These are phyloP conservation scores for Pythium apleroticum DNA, from an alignment of 352 stramenopile species.

Conservation along the genomic window DNA sequence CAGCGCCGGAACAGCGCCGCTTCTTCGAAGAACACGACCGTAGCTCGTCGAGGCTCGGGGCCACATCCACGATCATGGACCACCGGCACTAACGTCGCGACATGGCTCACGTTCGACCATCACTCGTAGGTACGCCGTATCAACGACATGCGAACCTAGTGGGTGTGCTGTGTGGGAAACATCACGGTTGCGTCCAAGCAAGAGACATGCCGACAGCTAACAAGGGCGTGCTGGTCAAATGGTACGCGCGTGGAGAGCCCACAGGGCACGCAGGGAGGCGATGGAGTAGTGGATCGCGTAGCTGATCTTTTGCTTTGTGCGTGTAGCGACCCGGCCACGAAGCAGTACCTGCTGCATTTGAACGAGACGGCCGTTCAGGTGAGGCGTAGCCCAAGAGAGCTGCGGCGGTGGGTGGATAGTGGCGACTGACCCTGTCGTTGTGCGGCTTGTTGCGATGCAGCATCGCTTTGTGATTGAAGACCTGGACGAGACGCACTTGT, in stretches of 20 bases:
- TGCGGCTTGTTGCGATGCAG: constrained; percentile 24
- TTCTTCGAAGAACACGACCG: constrained; percentile 23
- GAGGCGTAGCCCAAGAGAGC: neutral
- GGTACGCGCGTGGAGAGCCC: constrained; percentile 33
- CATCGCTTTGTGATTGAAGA: constrained; percentile 88
- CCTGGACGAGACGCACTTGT: constrained; percentile 81
- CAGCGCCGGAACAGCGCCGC: neutral
- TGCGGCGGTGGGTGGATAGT: neutral
- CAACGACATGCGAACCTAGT: constrained; percentile 13
- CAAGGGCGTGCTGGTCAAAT: constrained; percentile 85
- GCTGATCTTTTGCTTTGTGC: constrained; percentile 15
- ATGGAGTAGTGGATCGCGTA: neutral
- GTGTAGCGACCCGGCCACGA: constrained; percentile 74
- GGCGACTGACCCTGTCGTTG: neutral
- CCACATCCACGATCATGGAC: constrained; percentile 21
- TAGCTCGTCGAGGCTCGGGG: constrained; percentile 11
- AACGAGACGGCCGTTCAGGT: constrained; percentile 86
- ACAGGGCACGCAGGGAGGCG: neutral
- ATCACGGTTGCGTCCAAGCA: neutral
- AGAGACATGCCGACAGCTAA: constrained; percentile 71
- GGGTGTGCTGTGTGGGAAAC: neutral
- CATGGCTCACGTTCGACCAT: constrained; percentile 5
- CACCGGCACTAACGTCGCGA: constrained; percentile 17
- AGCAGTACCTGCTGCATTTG: constrained; percentile 84
- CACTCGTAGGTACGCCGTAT: constrained; percentile 18